These are phyloP conservation scores for Claviceps sp. DNA, from an alignment of 2,329 filamentous ascomycete species.

Conservation along the genomic window DNA sequence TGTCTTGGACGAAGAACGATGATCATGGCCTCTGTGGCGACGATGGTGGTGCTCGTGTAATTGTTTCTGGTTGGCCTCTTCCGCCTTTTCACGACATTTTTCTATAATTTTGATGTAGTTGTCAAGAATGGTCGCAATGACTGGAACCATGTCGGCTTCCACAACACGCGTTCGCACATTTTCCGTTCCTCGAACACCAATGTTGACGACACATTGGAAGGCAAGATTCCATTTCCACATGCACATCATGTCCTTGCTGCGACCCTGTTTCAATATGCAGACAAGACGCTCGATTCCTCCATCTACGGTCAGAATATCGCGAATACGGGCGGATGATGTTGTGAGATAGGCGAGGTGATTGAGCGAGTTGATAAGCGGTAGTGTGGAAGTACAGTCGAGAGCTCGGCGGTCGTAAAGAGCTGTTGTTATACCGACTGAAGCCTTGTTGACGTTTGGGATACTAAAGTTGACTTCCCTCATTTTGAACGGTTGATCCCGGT, in stretches of 20 bases:
- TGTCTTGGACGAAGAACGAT: conserved; percentile 34
- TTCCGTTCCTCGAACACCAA: conserved; percentile 91
- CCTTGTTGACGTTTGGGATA: conserved; percentile 99
- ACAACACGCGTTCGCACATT: conserved; percentile 88
- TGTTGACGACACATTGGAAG: conserved; percentile 98
- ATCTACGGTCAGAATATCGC: conserved; percentile 96
- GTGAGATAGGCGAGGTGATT: conserved; percentile 98
- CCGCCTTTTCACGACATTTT: conserved; percentile 74
- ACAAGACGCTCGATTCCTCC: conserved; percentile 92
- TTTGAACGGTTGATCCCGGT: conserved; percentile 27
- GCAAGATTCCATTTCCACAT: conserved; percentile 99
- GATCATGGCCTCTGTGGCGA: conserved; percentile 34
- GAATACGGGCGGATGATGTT: conserved; percentile 90
- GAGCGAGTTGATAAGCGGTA: conserved; percentile 95
- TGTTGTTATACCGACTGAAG: conserved; percentile 95
- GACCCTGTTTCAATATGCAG: conserved; percentile 93
- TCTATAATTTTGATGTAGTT: conserved; percentile 97
- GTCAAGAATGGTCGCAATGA: conserved; percentile 94
- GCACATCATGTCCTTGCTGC: conserved; percentile 98
- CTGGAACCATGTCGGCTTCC: conserved; percentile 97
- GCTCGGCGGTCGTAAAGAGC: conserved; percentile 95
- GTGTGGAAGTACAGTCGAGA: conserved; percentile 93
- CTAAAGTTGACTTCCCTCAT: conserved; percentile 99
- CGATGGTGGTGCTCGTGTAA: conserved; percentile 38
- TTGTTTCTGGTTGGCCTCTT: conserved; percentile 66